Percentiles rank a stretch among this genome's conserved stretches.
phyloP scores from a whole-genome alignment of 768 basidiomycete genomes.

The Boletus rufocinnamomeus region DNA sequence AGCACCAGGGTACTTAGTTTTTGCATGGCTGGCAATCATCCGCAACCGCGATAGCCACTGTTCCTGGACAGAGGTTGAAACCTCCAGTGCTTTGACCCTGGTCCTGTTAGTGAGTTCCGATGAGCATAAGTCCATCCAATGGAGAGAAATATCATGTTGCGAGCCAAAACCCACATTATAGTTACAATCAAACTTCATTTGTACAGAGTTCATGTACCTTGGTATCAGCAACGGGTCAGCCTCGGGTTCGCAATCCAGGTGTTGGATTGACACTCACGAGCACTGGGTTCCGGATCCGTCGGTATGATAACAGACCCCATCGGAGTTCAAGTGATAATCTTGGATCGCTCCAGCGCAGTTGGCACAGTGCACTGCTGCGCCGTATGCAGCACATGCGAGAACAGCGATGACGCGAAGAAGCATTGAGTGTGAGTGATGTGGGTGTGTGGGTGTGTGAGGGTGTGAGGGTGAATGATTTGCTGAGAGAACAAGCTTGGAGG shows the following conservation, averaged over 20 bases:
- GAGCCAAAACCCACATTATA: conserved; percentile 6
- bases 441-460: not conserved
- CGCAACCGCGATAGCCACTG: not conserved
- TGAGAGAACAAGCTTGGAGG: not conserved
- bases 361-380: not conserved
- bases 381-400: conserved; percentile 1
- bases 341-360: not conserved
- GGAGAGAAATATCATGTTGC: not conserved
- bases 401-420: not conserved
- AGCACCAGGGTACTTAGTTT: not conserved
- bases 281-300: not conserved
- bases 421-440: not conserved
- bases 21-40: not conserved
- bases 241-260: not conserved
- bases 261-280: not conserved
- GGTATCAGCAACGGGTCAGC: not conserved
- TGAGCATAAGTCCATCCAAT: not conserved
- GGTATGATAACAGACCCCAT: not conserved
- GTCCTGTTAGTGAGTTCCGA: not conserved
- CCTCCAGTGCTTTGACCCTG: no score
- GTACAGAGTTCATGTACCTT: not conserved
- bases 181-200: not conserved
- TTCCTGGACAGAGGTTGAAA: no score
- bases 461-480: no score
- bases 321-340: not conserved